Evolutionary conservation across 228 moss, liverwort and hornwort species (phyloP).

Genomic region (Sphagnum magellanicum): DNA sequence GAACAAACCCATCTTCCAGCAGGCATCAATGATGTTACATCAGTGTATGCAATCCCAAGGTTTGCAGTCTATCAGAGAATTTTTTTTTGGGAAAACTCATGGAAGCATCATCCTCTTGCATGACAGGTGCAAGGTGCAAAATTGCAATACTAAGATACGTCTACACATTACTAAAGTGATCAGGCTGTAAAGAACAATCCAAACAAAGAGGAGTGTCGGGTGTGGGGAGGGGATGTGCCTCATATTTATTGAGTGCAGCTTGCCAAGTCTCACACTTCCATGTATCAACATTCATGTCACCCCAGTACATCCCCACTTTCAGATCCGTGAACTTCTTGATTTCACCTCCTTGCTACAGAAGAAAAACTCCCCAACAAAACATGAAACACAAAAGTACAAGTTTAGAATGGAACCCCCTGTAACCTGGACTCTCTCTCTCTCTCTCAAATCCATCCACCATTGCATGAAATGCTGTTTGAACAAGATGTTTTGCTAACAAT

Average conservation of each 20-base stretch:
- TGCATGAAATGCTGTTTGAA: neutral
- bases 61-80: neutral
- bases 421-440: neutral
- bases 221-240: constrained; percentile 30
- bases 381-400: neutral
- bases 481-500: neutral
- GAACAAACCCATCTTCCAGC: no score
- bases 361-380: constrained; percentile 9
- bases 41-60: no score
- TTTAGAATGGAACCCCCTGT: neutral
- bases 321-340: constrained; percentile 43
- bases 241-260: constrained; percentile 48
- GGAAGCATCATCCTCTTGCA: neutral
- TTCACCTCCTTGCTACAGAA: constrained; percentile 70
- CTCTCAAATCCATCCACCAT: neutral
- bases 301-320: constrained; percentile 59
- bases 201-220: neutral
- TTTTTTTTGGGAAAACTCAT: neutral
- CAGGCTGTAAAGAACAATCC: neutral
- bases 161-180: neutral
- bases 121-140: no score
- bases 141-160: neutral
- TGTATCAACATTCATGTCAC: constrained; percentile 57
- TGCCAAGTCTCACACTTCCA: constrained; percentile 68
- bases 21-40: no score